phyloP scores from a whole-genome alignment of 345 rosid genomes.

The Eucalyptus regnans region DNA sequence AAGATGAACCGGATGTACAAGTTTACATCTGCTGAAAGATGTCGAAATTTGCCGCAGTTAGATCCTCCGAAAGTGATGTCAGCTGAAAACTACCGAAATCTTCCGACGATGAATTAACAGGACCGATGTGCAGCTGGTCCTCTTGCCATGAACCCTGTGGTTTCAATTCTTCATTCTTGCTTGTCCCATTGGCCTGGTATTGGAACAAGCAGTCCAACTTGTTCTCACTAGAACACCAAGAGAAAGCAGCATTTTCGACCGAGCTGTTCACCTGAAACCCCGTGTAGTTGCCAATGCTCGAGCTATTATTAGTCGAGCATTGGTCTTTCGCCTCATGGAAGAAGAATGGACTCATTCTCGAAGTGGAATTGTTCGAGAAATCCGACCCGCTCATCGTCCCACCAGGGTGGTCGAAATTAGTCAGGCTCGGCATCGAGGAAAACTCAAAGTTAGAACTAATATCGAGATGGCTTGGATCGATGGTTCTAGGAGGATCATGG shows the following conservation, averaged over 20 bases:
- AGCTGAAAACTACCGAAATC: constrained; percentile 39
- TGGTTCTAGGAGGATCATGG: not conserved
- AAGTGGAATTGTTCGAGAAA: constrained; percentile 10
- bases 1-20: constrained; percentile 11
- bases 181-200: constrained; percentile 5
- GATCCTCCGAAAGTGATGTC: constrained; percentile 45
- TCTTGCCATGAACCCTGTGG: constrained; percentile 20
- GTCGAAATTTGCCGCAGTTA: constrained; percentile 31
- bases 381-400: not conserved
- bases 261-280: constrained; percentile 20
- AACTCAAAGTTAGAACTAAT: constrained; percentile 14
- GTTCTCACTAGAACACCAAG: constrained; percentile 9
- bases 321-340: not conserved
- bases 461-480: constrained; percentile 12
- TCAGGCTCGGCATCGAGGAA: constrained; percentile 34
- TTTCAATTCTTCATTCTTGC: constrained; percentile 15
- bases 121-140: constrained; percentile 1
- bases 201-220: constrained; percentile 21
- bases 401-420: constrained; percentile 9
- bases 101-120: constrained; percentile 11
- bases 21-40: constrained; percentile 35
- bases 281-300: constrained; percentile 31
- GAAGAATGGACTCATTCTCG: constrained; percentile 11
- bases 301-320: constrained; percentile 26
- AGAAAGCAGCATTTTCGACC: constrained; percentile 10